phyloP scores from a whole-genome alignment of 2,329 filamentous ascomycete genomes.

The Teratosphaeria viscida region DNA sequence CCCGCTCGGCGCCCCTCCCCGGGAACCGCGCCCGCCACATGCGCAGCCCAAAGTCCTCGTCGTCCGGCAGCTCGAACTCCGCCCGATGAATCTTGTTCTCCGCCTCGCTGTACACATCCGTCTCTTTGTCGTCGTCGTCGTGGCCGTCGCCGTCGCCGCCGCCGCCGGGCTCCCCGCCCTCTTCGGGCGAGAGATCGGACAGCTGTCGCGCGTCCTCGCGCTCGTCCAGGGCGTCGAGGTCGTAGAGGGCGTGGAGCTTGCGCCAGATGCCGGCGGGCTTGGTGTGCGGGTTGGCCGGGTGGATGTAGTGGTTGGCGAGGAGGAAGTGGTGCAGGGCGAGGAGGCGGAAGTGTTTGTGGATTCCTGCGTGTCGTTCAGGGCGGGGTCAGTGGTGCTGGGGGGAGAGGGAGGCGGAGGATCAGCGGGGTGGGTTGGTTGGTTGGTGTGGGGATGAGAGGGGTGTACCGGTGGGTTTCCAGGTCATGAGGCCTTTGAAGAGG shows the following conservation, averaged over 20 bases:
- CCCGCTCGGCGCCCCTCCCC: background rate
- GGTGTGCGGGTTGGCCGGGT: conserved; percentile 49
- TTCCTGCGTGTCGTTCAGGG: conserved; percentile 41
- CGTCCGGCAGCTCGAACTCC: conserved; percentile 31
- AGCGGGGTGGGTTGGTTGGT: background rate
- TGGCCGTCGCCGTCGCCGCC: conserved; percentile 29
- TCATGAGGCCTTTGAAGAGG: conserved; percentile 83
- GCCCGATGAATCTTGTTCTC: conserved; percentile 28
- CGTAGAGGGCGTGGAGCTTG: conserved; percentile 75
- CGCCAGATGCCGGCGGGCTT: conserved; percentile 85
- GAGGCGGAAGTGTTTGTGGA: conserved; percentile 92
- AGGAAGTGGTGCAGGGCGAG: conserved; percentile 52
- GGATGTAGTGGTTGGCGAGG: conserved; percentile 25
- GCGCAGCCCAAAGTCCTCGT: conserved; percentile 28
- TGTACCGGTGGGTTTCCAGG: conserved; percentile 88
- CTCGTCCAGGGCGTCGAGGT: conserved; percentile 76
- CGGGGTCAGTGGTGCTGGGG: conserved; percentile 1
- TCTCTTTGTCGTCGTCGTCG: conserved; percentile 29
- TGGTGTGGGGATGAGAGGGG: background rate
- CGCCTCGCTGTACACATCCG: conserved; percentile 27
- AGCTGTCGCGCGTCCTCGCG: conserved; percentile 57
- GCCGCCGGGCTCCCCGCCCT: conserved; percentile 25
- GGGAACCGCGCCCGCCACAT: conserved; percentile 32
- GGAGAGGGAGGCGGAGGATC: background rate
- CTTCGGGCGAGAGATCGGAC: conserved; percentile 17